These are phyloP conservation scores for Erodium maritimum DNA, from an alignment of 345 rosid species.

Conservation along the genomic window DNA sequence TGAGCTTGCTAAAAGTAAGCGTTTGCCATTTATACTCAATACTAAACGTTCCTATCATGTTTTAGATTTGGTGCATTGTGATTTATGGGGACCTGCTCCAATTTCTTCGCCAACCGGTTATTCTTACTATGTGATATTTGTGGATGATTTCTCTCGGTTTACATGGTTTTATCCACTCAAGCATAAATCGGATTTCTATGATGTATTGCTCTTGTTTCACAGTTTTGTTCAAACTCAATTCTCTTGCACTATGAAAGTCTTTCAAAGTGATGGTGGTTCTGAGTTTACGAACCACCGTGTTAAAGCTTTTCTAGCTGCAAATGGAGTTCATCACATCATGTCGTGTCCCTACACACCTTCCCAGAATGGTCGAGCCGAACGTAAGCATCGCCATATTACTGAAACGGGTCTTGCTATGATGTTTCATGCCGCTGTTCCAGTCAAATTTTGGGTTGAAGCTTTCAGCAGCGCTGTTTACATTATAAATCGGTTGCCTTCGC, in stretches of 20 bases:
- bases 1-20: no score
- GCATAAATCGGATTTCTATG: background rate
- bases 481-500: slow-evolving; percentile 6
- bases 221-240: no score
- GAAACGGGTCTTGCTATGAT: slow-evolving; percentile 1
- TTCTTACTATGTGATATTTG: background rate
- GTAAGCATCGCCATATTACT: slow-evolving; percentile 2
- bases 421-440: background rate
- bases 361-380: slow-evolving; percentile 2
- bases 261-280: slow-evolving; percentile 1
- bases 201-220: background rate
- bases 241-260: background rate
- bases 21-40: slow-evolving; percentile 1
- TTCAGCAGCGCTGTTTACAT: background rate
- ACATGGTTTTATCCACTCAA: no score
- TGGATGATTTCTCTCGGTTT: background rate
- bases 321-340: slow-evolving; percentile 2
- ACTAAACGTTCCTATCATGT: background rate
- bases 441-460: background rate
- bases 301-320: background rate
- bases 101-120: background rate
- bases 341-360: background rate
- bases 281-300: slow-evolving; percentile 4
- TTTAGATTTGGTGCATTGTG: background rate
- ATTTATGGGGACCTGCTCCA: background rate